Evolutionary conservation across 495 filamentous ascomycete genomes (phyloP), one percentile per base, ranked within the genome.

Genomic region (Talaromyces thailandensis): DNA sequence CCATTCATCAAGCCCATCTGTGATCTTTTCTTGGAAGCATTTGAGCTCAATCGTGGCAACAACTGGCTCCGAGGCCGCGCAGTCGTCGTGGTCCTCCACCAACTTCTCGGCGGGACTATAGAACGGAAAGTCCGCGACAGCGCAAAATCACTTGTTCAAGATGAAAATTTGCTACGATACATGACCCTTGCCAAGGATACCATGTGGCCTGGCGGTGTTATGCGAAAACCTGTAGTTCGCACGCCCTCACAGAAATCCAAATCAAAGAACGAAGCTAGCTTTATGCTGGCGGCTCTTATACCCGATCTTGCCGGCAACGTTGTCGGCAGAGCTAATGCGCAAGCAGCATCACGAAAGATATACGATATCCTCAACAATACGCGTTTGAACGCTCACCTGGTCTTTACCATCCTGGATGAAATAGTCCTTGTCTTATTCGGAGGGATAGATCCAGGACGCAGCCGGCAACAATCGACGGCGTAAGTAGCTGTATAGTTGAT

Each of bases 1-100:
- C 95, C 95, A 6, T 97, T 99, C 72, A 92, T 99, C 65, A 98
- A 96, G 69, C 95, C 95, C 7, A 96, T 99, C 64, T 97, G 92
- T 73, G 94, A 99, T 72, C 84, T 98, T 59, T 99, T 99, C 72
- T 85, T 98, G 43, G 95, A 98, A 76, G 82, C 91, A 11, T 99
- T 99, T 71, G 92, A 96, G 70, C 82, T 98, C 26, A 96, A 96
- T 69, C 85, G 87, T 29, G 93, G 92, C 18, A 96, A 93, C 72
- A 98, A 95, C 70, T 95, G 68, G 93, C 84, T 99, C 6, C 89
- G 95, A 18, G 95, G 94, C 8, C 86, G 95, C 18, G 94, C 95
- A 14, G 95, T 98, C 1, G 93, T 99, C 28, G 91, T 89, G 9
- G 85, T 89, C 9, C 77, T 89, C 23, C 86, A 89, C 58, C 85